These are phyloP conservation scores for Arthrobotrys entomopaga DNA, from an alignment of 2,329 filamentous ascomycete genomes.

Conservation along the genomic window DNA sequence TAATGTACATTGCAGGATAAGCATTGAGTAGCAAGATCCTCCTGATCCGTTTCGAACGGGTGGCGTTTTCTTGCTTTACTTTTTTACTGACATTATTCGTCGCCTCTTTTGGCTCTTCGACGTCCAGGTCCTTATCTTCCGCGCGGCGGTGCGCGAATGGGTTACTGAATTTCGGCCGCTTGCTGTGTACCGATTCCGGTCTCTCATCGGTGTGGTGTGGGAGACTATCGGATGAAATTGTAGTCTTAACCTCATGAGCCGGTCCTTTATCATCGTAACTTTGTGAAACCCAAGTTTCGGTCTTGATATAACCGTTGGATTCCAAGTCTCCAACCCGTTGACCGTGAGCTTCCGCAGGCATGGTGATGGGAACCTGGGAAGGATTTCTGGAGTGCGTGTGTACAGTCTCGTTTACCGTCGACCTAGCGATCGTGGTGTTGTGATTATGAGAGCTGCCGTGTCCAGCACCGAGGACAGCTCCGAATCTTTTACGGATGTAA, in stretches of 20 bases:
- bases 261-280: slow-evolving; percentile 24
- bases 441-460: slow-evolving; percentile 21
- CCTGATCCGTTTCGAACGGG: slow-evolving; percentile 52
- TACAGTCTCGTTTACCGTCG: slow-evolving; percentile 19
- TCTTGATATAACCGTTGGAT: slow-evolving; percentile 17
- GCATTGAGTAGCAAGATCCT: slow-evolving; percentile 62
- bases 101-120: slow-evolving; percentile 10
- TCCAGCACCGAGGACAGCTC: slow-evolving; percentile 33
- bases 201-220: background rate
- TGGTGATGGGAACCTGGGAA: background rate
- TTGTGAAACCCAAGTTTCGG: slow-evolving; percentile 44
- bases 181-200: slow-evolving; percentile 36
- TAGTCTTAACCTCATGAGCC: slow-evolving; percentile 29
- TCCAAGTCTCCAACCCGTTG: slow-evolving; percentile 13
- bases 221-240: slow-evolving; percentile 11
- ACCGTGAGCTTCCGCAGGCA: background rate
- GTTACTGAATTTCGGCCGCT: slow-evolving; percentile 37
- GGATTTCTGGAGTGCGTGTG: slow-evolving; percentile 3
- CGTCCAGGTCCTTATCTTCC: slow-evolving; percentile 27
- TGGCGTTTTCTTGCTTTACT: slow-evolving; percentile 35
- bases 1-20: slow-evolving; percentile 62
- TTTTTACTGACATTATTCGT: slow-evolving; percentile 14
- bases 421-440: slow-evolving; percentile 19
- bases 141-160: slow-evolving; percentile 43
- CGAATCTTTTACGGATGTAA: slow-evolving; percentile 55